These are phyloP conservation scores for Herpotrichia juniperi DNA, from an alignment of 2,329 filamentous ascomycete species.

Conservation along the genomic window DNA sequence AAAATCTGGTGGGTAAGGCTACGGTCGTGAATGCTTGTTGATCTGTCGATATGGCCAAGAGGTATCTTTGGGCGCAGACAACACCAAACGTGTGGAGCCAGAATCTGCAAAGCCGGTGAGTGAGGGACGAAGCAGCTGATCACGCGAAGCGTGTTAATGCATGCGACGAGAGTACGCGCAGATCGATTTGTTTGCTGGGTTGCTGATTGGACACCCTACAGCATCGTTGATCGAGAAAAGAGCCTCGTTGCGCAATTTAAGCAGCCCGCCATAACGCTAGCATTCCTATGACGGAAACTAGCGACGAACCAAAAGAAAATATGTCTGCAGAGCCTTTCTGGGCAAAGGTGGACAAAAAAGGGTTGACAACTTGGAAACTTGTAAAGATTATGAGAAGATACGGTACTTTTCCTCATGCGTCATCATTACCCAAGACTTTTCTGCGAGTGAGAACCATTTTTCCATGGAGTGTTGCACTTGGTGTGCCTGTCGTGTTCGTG, in stretches of 20 bases:
- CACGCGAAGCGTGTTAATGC: background rate
- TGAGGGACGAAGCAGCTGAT: background rate
- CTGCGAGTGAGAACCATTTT: background rate
- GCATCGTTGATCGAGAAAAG: background rate
- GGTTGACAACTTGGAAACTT: background rate
- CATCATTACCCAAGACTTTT: background rate
- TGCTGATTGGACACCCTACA: background rate
- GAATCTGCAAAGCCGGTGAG: background rate
- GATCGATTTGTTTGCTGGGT: background rate
- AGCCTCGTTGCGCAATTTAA: background rate
- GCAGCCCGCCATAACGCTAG: background rate
- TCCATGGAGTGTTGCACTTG: background rate
- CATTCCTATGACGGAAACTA: background rate
- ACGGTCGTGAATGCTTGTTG: background rate
- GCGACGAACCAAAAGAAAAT: background rate
- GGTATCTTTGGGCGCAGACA: background rate
- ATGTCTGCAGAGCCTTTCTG: background rate
- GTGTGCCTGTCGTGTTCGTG: background rate
- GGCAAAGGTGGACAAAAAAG: background rate
- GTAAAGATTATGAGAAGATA: too few species aligned
- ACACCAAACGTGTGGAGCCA: background rate
- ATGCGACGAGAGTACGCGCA: background rate
- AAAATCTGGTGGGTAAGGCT: background rate
- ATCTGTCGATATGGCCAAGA: background rate
- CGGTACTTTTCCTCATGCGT: too few species aligned